Percentiles rank a stretch among this genome's conserved stretches.
Conservation (phyloP, 2,329 filamentous ascomycete genomes). For the Arthrobotrys pseudoclavata region DNA sequence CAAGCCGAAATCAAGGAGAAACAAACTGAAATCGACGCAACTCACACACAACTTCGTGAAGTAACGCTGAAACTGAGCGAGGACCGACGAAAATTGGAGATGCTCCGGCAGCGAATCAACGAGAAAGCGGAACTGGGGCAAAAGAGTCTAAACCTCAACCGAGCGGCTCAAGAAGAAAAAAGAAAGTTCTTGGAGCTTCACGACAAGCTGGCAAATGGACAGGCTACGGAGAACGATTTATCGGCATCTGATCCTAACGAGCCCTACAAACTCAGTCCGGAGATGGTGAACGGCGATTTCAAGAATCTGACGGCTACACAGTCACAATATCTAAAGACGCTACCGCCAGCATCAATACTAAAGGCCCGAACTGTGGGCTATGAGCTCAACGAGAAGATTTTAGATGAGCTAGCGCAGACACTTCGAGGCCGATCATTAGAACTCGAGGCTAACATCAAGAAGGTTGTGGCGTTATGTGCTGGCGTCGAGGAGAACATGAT, state of each 20-base stretch:
- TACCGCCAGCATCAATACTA: slow-evolving; percentile 75
- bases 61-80: slow-evolving; percentile 83
- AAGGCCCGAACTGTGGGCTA: slow-evolving; percentile 79
- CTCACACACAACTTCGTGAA: slow-evolving; percentile 84
- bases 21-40: slow-evolving; percentile 83
- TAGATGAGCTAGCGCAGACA: slow-evolving; percentile 76
- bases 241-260: slow-evolving; percentile 48
- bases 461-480: slow-evolving; percentile 88
- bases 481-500: slow-evolving; percentile 82
- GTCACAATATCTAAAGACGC: slow-evolving; percentile 67
- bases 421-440: slow-evolving; percentile 85
- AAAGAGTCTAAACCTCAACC: slow-evolving; percentile 80
- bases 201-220: slow-evolving; percentile 62
- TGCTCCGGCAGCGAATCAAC: slow-evolving; percentile 76
- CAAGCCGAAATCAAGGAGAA: slow-evolving; percentile 84
- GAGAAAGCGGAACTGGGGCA: slow-evolving; percentile 75
- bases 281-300: slow-evolving; percentile 67
- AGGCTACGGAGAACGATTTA: slow-evolving; percentile 27
- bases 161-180: slow-evolving; percentile 79
- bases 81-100: slow-evolving; percentile 79
- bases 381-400: slow-evolving; percentile 75
- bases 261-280: slow-evolving; percentile 62
- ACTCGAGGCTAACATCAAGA: slow-evolving; percentile 87
- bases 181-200: slow-evolving; percentile 67
- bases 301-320: slow-evolving; percentile 68